phyloP scores from a whole-genome alignment of 305 asterid species.

The Caryopteris hybrid region DNA sequence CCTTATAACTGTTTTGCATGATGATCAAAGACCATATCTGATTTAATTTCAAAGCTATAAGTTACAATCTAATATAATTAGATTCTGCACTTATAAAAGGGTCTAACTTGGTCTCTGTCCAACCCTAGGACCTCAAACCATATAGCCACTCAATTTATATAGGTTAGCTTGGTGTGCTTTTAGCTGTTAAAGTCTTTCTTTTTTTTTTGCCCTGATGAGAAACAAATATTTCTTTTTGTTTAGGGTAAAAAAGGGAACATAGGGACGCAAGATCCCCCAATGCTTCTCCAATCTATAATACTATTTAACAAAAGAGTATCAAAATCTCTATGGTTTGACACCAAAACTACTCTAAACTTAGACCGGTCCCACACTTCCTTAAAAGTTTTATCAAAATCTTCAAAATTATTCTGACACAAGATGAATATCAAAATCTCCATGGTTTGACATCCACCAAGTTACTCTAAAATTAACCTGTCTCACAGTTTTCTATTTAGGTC shows the following conservation, averaged over 20 bases:
- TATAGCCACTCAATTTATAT: neutral
- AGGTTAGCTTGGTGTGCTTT: neutral
- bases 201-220: no score
- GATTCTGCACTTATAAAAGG: neutral
- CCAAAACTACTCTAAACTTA: neutral
- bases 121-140: neutral
- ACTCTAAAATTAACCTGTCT: neutral
- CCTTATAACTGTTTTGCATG: neutral
- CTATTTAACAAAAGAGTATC: no score
- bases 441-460: neutral
- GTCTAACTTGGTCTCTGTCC: neutral
- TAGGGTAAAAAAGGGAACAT: no score
- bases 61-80: neutral
- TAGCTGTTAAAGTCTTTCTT: constrained; percentile 6
- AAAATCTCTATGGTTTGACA: no score
- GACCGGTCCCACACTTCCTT: neutral
- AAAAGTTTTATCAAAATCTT: no score
- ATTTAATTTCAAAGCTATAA: neutral
- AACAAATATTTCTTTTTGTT: no score
- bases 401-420: no score
- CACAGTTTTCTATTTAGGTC: neutral
- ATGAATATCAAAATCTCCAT: no score
- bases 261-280: no score
- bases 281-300: neutral
- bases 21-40: neutral